Conservation (phyloP, 345 rosid species). For the Linum trigynum region DNA sequence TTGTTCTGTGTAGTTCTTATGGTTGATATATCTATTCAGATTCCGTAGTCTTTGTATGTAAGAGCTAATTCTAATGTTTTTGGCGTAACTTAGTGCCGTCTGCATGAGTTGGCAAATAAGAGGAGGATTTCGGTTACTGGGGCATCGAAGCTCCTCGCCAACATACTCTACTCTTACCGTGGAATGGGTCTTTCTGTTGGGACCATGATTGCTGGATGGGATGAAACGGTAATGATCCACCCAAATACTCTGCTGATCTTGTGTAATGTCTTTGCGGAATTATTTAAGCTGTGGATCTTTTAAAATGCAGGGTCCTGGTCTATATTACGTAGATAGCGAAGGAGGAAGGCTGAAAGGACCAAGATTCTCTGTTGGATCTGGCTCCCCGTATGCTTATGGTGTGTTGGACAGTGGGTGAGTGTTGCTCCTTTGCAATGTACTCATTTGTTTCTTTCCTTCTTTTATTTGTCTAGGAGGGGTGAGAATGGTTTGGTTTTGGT, state of each 20-base stretch:
- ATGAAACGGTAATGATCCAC: slow-evolving; percentile 56
- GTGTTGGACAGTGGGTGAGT: slow-evolving; percentile 87
- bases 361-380: slow-evolving; percentile 97
- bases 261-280: not conserved
- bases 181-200: slow-evolving; percentile 99
- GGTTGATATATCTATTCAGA: not conserved
- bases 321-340: slow-evolving; percentile 96
- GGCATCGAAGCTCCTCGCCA: slow-evolving; percentile 96
- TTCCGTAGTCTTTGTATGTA: not conserved
- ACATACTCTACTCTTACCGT: slow-evolving; percentile 90
- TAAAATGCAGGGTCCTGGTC: slow-evolving; percentile 76
- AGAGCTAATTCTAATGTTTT: slow-evolving; percentile 9
- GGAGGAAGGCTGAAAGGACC: slow-evolving; percentile 96
- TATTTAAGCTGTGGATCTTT: slow-evolving; percentile 5
- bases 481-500: not conserved
- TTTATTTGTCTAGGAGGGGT: not conserved
- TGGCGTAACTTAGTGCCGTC: slow-evolving; percentile 60
- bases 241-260: not conserved
- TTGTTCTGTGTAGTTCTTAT: not conserved
- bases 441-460: not conserved
- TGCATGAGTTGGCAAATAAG: slow-evolving; percentile 96
- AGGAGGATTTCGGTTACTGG: slow-evolving; percentile 96
- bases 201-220: slow-evolving; percentile 99
- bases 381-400: slow-evolving; percentile 99
- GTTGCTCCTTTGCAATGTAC: not conserved